Conservation (phyloP, 2,329 filamentous ascomycete genomes). For the Phaeomoniella chlamydospora region DNA sequence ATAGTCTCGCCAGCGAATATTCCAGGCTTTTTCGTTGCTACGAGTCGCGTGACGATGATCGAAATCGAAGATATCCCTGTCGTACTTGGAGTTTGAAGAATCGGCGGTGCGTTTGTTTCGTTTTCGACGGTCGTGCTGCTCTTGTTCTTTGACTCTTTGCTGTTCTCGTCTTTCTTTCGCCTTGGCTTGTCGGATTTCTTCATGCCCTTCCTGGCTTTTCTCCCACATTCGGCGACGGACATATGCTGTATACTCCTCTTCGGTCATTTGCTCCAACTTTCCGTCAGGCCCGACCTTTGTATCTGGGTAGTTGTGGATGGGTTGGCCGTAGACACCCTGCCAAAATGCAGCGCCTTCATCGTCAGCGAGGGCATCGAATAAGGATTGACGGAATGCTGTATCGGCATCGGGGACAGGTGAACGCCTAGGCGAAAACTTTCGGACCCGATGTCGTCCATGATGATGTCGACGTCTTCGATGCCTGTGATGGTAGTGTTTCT, state of each 20-base stretch:
- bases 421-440: not conserved
- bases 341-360: constrained; percentile 93
- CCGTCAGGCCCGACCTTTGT: constrained; percentile 34
- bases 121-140: constrained; percentile 17
- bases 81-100: constrained; percentile 5
- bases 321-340: constrained; percentile 93
- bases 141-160: constrained; percentile 27
- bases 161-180: constrained; percentile 35
- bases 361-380: constrained; percentile 94
- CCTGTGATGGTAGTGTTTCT: not conserved
- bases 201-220: constrained; percentile 70
- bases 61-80: constrained; percentile 31
- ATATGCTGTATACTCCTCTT: constrained; percentile 80
- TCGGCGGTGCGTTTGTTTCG: constrained; percentile 13
- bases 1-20: constrained; percentile 52
- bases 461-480: not conserved
- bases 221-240: constrained; percentile 92
- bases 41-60: constrained; percentile 53
- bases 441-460: not conserved
- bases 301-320: constrained; percentile 65
- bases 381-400: constrained; percentile 74
- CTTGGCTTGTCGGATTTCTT: constrained; percentile 57
- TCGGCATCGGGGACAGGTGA: constrained; percentile 44
- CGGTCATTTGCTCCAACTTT: constrained; percentile 68
- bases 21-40: constrained; percentile 38